Evolutionary conservation across 257 asterid species (phyloP).

Genomic region (Henckelia pumila): DNA sequence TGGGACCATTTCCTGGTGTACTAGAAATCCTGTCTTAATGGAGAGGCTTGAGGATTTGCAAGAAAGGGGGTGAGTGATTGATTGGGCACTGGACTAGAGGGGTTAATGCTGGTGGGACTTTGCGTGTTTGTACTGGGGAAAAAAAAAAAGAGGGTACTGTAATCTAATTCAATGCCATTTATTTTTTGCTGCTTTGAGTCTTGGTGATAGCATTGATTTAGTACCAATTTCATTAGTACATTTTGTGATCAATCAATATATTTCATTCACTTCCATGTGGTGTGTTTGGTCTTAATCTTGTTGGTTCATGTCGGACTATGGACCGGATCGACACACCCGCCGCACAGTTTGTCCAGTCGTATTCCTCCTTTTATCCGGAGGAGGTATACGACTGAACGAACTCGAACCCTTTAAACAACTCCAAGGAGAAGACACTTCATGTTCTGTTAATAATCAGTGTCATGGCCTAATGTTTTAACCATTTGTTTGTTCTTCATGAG

Average conservation of each 20-base stretch:
- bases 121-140: neutral
- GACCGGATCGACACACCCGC: too few species aligned
- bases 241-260: neutral
- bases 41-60: neutral
- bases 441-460: too few species aligned
- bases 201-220: neutral
- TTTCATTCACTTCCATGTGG: neutral
- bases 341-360: too few species aligned
- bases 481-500: too few species aligned
- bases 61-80: neutral
- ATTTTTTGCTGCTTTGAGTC: neutral
- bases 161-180: neutral
- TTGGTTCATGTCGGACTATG: too few species aligned
- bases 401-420: too few species aligned
- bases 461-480: too few species aligned
- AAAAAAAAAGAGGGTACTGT: neutral
- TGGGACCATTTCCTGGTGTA: neutral
- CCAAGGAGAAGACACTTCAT: too few species aligned
- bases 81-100: neutral
- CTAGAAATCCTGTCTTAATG: too few species aligned
- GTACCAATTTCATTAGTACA: neutral
- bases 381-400: too few species aligned
- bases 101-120: neutral
- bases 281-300: neutral
- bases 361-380: too few species aligned